Base-by-base conservation (phyloP, 108 stramenopile genomes). In the Heterococcus sp. region DNA sequence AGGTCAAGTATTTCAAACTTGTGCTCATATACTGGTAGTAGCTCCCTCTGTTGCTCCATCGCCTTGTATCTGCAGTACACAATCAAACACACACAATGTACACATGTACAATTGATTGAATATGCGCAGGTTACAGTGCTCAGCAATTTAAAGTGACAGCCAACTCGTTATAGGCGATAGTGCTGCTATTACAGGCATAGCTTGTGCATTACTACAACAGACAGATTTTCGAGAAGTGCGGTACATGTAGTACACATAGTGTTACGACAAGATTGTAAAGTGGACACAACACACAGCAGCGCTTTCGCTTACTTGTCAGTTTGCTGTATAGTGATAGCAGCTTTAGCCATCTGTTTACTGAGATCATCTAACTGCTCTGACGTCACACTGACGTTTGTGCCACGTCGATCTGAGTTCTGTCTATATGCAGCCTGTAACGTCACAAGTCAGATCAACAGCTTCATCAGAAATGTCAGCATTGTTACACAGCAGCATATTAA, bases 41-140 rank as follows among this genome's bases (percentile, higher is more conserved):
- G 37, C 32, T 58, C 70, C 26, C 77, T 38, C 34, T 78, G 77
- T 28, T n/a, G 39, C 77, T 71, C 71, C 69, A 78, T 78, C 77
- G 70, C 33, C 46, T 58, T 8, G 46, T 58, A 21, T 21, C 46
- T 58, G 46, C 46, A 21, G 21, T 14, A 58, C 46, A 8, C 8
- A 8, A 58, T 8, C 8, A 8, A 8, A 58, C 8, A 21, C 8
- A 58, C 46, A 58, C 14, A 8, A 58, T 58, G 21, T 58, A 14
- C 46, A 58, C 46, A 21, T 14, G 46, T 58, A n/a, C n/a, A n/a
- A n/a, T n/a, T n/a, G n/a, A n/a, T n/a, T n/a, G n/a, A n/a, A n/a
- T n/a, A n/a, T n/a, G n/a, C n/a, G n/a, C n/a, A n/a, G n/a, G n/a
- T n/a, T n/a, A n/a, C n/a, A n/a, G n/a, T n/a, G n/a, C n/a, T n/a